Conservation (phyloP, 306 rosid genomes). For the Elaeagnus macrophylla region DNA sequence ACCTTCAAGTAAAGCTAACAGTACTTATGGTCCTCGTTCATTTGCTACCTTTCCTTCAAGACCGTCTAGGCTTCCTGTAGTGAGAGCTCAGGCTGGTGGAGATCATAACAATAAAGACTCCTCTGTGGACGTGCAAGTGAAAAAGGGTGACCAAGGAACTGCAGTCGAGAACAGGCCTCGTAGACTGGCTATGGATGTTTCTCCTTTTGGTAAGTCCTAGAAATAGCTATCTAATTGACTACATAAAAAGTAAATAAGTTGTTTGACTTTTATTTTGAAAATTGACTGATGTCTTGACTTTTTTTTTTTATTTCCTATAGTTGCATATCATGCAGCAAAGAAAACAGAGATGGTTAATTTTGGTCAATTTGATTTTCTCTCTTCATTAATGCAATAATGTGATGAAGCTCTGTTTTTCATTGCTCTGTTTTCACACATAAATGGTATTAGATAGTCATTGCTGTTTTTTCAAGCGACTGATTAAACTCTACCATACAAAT, state of each 20-base stretch:
- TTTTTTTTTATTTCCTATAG: too few species aligned
- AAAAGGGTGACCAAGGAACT: slow-evolving; percentile 29
- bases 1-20: neutral
- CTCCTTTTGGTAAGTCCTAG: slow-evolving; percentile 53
- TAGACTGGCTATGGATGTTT: slow-evolving; percentile 34
- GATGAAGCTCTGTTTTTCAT: too few species aligned
- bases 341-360: too few species aligned
- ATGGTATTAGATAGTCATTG: too few species aligned
- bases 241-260: too few species aligned
- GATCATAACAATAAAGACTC: slow-evolving; percentile 36
- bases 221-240: neutral
- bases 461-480: too few species aligned
- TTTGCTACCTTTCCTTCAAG: slow-evolving; percentile 24
- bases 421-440: too few species aligned
- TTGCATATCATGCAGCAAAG: neutral
- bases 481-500: neutral
- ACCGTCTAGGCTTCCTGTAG: slow-evolving; percentile 14
- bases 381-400: too few species aligned
- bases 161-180: slow-evolving; percentile 42
- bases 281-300: too few species aligned
- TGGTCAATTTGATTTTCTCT: too few species aligned
- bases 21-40: slow-evolving; percentile 17
- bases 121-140: slow-evolving; percentile 45
- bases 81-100: slow-evolving; percentile 36
- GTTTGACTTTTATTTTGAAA: too few species aligned